A percentile compares a stretch with the other conserved stretches of the same genome.
phyloP scores from a whole-genome alignment of 352 stramenopile species.

The Phytopythium ostracodes region DNA sequence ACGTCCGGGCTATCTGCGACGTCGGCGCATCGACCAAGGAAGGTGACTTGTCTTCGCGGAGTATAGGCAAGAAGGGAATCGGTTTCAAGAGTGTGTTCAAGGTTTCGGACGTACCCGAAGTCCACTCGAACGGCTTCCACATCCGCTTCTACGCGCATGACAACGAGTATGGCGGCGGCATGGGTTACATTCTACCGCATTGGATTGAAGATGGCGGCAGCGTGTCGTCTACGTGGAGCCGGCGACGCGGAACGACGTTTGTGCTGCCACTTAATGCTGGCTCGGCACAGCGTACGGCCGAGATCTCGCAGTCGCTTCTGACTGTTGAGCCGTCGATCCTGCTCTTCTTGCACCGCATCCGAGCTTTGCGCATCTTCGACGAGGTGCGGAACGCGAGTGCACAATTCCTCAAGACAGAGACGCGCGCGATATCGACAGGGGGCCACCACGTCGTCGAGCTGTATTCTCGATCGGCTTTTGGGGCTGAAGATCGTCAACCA shows the following conservation, averaged over 20 bases:
- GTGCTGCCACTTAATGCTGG: conserved; percentile 66
- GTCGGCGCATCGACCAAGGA: conserved; percentile 84
- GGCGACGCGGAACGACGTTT: conserved; percentile 54
- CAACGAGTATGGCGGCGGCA: conserved; percentile 29
- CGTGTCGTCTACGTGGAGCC: conserved; percentile 25
- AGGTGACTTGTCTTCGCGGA: conserved; percentile 22
- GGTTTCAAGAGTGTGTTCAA: conserved; percentile 92
- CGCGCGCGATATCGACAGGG: conserved; percentile 5
- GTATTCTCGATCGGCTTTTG: conserved; percentile 19
- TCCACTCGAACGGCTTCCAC: conserved; percentile 88
- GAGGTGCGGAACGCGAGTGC: conserved; percentile 21
- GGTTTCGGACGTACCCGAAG: conserved; percentile 72
- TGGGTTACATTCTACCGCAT: conserved; percentile 80
- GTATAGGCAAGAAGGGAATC: conserved; percentile 90
- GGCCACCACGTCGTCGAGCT: conserved; percentile 27
- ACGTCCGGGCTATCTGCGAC: conserved; percentile 85
- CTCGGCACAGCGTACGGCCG: conserved; percentile 32
- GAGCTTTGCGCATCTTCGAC: conserved; percentile 55
- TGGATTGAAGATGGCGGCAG: conserved; percentile 48
- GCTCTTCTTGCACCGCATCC: conserved; percentile 75
- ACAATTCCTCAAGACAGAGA: conserved; percentile 47
- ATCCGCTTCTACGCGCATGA: conserved; percentile 74
- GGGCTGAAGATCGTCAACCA: conserved; percentile 4
- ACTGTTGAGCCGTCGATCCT: conserved; percentile 73
- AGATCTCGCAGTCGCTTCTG: conserved; percentile 64